These are phyloP conservation scores for Rutstroemia sp. DNA, from an alignment of 2,329 filamentous ascomycete genomes.

Conservation along the genomic window DNA sequence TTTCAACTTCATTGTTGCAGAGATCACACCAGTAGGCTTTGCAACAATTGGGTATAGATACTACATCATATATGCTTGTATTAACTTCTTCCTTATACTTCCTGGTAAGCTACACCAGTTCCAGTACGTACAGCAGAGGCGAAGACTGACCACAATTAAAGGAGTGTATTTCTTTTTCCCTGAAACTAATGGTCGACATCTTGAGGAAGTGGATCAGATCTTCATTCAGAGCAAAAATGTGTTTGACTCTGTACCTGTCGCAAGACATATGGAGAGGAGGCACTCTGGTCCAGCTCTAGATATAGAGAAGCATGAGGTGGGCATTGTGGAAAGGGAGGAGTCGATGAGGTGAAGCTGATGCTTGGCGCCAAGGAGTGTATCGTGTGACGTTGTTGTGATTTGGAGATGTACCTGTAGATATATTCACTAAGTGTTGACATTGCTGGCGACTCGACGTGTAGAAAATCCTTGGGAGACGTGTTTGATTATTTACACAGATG, in stretches of 20 bases:
- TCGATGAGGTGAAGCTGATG: background rate
- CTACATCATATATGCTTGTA: constrained; percentile 54
- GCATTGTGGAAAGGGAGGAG: background rate
- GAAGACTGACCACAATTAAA: background rate
- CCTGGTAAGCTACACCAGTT: background rate
- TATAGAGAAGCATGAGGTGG: background rate
- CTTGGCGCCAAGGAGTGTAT: background rate
- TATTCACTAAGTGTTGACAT: background rate
- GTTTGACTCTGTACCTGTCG: background rate
- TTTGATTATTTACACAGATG: background rate
- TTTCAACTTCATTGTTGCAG: constrained; percentile 12
- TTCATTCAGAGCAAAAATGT: constrained; percentile 5
- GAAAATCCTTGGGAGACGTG: background rate
- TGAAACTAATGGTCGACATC: constrained; percentile 43
- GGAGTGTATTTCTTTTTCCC: constrained; percentile 49
- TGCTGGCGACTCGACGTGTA: background rate
- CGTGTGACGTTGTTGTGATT: no score
- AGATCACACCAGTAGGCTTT: constrained; percentile 32
- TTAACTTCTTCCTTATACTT: constrained; percentile 8
- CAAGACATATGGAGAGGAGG: background rate
- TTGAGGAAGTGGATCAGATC: constrained; percentile 28
- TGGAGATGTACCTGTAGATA: no score
- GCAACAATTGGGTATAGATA: constrained; percentile 51
- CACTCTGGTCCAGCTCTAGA: background rate
- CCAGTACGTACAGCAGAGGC: background rate